Percentiles rank a stretch among this genome's conserved stretches.
These are phyloP conservation scores for Dionaea muscipula DNA, from an alignment of 179 eudicot species.

Conservation along the genomic window DNA sequence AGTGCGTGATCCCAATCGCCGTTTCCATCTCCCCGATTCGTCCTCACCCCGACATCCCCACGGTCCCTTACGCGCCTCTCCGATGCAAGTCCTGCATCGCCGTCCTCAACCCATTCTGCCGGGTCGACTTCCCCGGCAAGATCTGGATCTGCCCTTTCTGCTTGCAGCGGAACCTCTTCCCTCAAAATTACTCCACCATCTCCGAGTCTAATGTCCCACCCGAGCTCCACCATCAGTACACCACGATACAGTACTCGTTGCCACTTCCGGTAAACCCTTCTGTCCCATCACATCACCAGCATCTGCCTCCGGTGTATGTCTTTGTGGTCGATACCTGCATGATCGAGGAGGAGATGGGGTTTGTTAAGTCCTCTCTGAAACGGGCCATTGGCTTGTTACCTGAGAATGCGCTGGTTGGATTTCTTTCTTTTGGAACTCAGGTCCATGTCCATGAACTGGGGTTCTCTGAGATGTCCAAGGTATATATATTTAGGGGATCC, in stretches of 20 bases:
- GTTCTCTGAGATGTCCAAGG: constrained; percentile 69
- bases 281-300: too few relatives aligned
- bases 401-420: constrained; percentile 71
- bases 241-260: constrained; percentile 42
- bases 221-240: constrained; percentile 66
- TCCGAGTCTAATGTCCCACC: constrained; percentile 79
- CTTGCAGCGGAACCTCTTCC: constrained; percentile 76
- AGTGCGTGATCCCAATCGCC: constrained; percentile 85
- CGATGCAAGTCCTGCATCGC: constrained; percentile 68
- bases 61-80: constrained; percentile 68
- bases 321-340: constrained; percentile 77
- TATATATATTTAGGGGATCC: constrained; percentile 72
- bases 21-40: constrained; percentile 79
- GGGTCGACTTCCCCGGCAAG: constrained; percentile 58
- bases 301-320: constrained; percentile 37
- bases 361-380: constrained; percentile 56
- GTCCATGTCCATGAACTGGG: constrained; percentile 93
- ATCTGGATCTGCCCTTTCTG: constrained; percentile 97
- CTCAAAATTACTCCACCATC: constrained; percentile 51
- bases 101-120: constrained; percentile 54
- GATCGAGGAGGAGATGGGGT: constrained; percentile 85
- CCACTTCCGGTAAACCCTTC: constrained; percentile 4
- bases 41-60: constrained; percentile 34
- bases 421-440: constrained; percentile 75
- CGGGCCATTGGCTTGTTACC: constrained; percentile 60